Conservation (phyloP, 768 basidiomycete species). For the Mycena polygramma region DNA sequence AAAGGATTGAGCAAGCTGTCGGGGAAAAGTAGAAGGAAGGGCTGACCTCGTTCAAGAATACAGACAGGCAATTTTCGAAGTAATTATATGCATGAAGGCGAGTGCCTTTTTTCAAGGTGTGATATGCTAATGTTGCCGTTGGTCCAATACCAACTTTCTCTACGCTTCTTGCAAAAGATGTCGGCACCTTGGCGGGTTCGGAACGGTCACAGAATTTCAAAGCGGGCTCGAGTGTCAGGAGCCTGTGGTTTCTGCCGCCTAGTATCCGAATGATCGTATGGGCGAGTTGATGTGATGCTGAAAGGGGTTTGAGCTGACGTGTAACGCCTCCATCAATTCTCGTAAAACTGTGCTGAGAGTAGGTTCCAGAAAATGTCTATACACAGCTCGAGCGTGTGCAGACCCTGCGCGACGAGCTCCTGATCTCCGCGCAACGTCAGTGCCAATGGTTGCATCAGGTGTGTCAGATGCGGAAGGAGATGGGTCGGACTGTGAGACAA, state of each 20-base stretch:
- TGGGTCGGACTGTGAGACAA: constrained; percentile 97
- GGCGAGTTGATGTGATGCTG: constrained; percentile 89
- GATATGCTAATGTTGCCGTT: constrained; percentile 73
- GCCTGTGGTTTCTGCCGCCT: constrained; percentile 91
- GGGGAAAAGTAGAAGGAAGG: constrained; percentile 4
- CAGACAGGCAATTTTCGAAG: constrained; percentile 78
- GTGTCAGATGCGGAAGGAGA: constrained; percentile 92
- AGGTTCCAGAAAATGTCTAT: constrained; percentile 98
- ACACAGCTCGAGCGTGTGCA: constrained; percentile 97
- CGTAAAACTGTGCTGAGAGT: constrained; percentile 92
- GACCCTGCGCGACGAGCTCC: constrained; percentile 94
- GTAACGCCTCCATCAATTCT: constrained; percentile 95
- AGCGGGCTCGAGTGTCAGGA: constrained; percentile 84
- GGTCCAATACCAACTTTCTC: constrained; percentile 78
- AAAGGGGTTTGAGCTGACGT: constrained; percentile 91
- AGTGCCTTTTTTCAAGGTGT: constrained; percentile 67
- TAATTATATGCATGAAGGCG: constrained; percentile 73
- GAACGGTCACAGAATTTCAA: constrained; percentile 80
- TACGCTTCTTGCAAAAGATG: constrained; percentile 80
- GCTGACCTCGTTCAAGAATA: constrained; percentile 81
- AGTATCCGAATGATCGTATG: constrained; percentile 96
- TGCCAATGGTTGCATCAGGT: constrained; percentile 96
- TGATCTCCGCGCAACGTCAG: constrained; percentile 88
- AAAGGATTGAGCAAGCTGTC: constrained; percentile 10
- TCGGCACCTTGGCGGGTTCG: constrained; percentile 74